A percentile compares a stretch with the other conserved stretches of the same genome.
Conservation (phyloP, 2,329 filamentous ascomycete genomes). For the Penicillium sp. region DNA sequence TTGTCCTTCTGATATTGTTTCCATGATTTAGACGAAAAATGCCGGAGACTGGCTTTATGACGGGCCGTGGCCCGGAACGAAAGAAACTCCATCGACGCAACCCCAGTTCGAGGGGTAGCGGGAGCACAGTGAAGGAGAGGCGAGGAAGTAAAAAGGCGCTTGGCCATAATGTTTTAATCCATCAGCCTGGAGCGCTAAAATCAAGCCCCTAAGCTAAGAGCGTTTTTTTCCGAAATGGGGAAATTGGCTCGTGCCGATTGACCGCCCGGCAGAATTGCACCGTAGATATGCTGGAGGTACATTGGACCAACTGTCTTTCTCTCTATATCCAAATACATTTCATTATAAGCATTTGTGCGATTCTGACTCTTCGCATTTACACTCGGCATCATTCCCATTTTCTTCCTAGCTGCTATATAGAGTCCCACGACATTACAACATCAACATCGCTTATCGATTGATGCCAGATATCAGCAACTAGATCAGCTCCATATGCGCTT, state of each 20-base stretch:
- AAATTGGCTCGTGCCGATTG: slow-evolving; percentile 2
- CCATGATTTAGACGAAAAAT: slow-evolving; percentile 44
- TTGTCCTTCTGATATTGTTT: slow-evolving; percentile 42
- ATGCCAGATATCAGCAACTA: slow-evolving; percentile 12
- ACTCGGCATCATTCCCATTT: background rate
- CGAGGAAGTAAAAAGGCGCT: slow-evolving; percentile 31
- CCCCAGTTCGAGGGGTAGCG: slow-evolving; percentile 20
- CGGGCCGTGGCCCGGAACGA: slow-evolving; percentile 33
- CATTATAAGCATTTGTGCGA: background rate
- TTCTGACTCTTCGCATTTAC: background rate
- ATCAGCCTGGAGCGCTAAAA: slow-evolving; percentile 20
- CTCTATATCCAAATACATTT: background rate
- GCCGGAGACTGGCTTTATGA: slow-evolving; percentile 28
- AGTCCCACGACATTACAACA: background rate
- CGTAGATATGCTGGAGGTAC: slow-evolving; percentile 7
- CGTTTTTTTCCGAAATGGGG: slow-evolving; percentile 14
- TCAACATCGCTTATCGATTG: slow-evolving; percentile 4
- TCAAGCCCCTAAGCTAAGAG: slow-evolving; percentile 12
- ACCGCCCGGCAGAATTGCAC: slow-evolving; percentile 21
- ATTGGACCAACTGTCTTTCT: background rate
- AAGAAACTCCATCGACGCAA: slow-evolving; percentile 33
- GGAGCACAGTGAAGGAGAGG: slow-evolving; percentile 23
- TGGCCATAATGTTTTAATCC: slow-evolving; percentile 35
- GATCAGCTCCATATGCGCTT: background rate
- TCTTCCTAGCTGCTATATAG: background rate